These are phyloP conservation scores for Aspergillus hortae DNA, from an alignment of 2,329 filamentous ascomycete species.

Conservation along the genomic window DNA sequence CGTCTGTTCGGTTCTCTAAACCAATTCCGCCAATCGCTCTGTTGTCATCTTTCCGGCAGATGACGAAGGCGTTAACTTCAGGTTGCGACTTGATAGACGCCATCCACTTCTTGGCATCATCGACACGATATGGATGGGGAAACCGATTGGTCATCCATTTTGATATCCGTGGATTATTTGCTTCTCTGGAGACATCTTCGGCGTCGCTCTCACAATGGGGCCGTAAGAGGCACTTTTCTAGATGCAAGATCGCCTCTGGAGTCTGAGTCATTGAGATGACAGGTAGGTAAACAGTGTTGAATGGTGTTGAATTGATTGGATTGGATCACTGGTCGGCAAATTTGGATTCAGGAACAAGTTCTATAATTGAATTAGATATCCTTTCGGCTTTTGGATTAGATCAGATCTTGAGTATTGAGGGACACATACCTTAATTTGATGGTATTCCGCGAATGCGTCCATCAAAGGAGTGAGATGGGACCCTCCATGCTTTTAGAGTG, in stretches of 20 bases:
- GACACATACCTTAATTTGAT: no score
- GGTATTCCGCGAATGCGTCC: not conserved
- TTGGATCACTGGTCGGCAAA: no score
- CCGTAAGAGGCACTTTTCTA: conserved; percentile 1
- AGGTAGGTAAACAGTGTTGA: not conserved
- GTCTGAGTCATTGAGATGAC: not conserved
- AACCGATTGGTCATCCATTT: conserved; percentile 10
- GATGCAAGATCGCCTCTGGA: not conserved
- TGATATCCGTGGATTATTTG: conserved; percentile 9
- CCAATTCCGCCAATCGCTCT: conserved; percentile 6
- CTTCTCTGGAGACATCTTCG: conserved; percentile 3
- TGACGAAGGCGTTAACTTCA: not conserved
- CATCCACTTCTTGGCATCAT: conserved; percentile 3
- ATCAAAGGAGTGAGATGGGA: not conserved
- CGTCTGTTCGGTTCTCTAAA: not conserved
- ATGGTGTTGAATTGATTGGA: not conserved
- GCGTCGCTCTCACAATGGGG: not conserved
- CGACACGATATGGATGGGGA: conserved; percentile 5
- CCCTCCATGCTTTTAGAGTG: not conserved
- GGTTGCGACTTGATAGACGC: not conserved
- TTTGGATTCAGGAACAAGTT: no score
- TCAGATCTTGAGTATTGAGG: no score
- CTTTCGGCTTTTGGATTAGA: no score
- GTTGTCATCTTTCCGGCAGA: conserved; percentile 1
- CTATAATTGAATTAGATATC: no score